These are phyloP conservation scores for Colletotrichum caudatum DNA, from an alignment of 2,329 filamentous ascomycete genomes.

Conservation along the genomic window DNA sequence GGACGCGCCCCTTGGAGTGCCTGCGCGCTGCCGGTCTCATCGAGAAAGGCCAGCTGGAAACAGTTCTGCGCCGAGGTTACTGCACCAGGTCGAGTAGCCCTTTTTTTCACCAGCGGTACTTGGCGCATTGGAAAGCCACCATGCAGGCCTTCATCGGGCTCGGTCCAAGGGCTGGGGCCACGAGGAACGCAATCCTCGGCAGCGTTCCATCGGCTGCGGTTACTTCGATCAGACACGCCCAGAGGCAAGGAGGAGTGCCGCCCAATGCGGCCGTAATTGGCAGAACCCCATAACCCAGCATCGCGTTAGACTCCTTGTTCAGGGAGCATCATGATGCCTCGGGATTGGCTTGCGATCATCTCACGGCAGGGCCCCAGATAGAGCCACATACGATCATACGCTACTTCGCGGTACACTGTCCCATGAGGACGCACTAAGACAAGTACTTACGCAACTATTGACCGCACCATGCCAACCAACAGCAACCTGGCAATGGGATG, in stretches of 20 bases:
- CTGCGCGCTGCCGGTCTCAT: neutral
- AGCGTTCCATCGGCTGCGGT: neutral
- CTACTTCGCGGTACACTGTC: neutral
- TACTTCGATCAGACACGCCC: neutral
- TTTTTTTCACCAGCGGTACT: neutral
- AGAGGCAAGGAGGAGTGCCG: neutral
- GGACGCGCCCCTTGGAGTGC: neutral
- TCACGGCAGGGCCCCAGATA: neutral
- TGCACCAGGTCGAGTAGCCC: neutral
- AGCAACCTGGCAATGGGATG: neutral
- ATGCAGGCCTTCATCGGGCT: neutral
- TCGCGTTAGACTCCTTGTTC: too few species aligned
- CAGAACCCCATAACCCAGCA: neutral
- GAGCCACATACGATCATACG: conserved; percentile 2
- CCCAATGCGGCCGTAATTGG: neutral
- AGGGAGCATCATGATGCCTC: neutral
- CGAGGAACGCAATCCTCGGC: neutral
- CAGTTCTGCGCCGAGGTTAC: neutral
- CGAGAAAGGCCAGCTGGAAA: neutral
- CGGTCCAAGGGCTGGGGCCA: neutral
- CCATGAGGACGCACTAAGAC: neutral
- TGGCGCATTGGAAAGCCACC: neutral
- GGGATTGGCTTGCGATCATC: neutral
- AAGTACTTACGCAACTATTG: neutral
- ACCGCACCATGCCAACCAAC: neutral